A percentile compares a stretch with the other conserved stretches of the same genome.
Evolutionary conservation across 257 asterid genomes (phyloP).

Genomic region (Henckelia pumila): DNA sequence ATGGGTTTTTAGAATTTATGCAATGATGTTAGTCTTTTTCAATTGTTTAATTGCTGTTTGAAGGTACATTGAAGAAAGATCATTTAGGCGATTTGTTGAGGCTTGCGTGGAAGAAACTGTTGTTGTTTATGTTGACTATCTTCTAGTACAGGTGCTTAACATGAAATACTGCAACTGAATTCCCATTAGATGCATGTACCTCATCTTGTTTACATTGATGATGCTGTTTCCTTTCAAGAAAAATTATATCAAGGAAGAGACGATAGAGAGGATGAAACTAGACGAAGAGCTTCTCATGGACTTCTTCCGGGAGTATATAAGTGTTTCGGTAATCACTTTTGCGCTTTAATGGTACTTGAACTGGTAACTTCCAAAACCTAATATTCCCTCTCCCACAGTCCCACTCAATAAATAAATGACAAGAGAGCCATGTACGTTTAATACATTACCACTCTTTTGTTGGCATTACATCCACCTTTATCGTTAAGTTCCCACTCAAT

Average conservation of each 20-base stretch:
- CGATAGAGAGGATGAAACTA: slow-evolving; percentile 94
- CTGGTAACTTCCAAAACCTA: too few relatives aligned
- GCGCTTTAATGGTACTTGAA: slow-evolving; percentile 17
- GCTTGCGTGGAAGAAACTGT: slow-evolving; percentile 96
- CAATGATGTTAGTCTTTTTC: not conserved
- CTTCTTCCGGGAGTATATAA: slow-evolving; percentile 85
- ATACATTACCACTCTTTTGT: too few relatives aligned
- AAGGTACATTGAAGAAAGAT: slow-evolving; percentile 96
- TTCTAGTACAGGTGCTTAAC: slow-evolving; percentile 71
- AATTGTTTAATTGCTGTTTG: slow-evolving; percentile 4
- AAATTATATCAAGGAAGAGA: slow-evolving; percentile 92
- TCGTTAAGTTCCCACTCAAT: too few relatives aligned
- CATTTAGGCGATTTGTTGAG: slow-evolving; percentile 89
- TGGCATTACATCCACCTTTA: too few relatives aligned
- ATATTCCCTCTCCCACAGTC: too few relatives aligned
- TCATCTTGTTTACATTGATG: slow-evolving; percentile 20
- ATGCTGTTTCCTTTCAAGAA: slow-evolving; percentile 41
- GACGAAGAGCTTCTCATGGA: slow-evolving; percentile 96
- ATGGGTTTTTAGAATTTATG: not conserved
- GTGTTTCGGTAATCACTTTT: slow-evolving; percentile 65
- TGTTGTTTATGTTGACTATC: slow-evolving; percentile 83
- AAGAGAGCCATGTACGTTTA: too few relatives aligned
- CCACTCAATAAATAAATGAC: too few relatives aligned
- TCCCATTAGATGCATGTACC: too few relatives aligned
- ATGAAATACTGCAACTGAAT: slow-evolving; percentile 12